Percentiles rank a stretch among this genome's conserved stretches.
These are phyloP conservation scores for Geopyxis carbonaria DNA, from an alignment of 495 filamentous ascomycete genomes.

Conservation along the genomic window DNA sequence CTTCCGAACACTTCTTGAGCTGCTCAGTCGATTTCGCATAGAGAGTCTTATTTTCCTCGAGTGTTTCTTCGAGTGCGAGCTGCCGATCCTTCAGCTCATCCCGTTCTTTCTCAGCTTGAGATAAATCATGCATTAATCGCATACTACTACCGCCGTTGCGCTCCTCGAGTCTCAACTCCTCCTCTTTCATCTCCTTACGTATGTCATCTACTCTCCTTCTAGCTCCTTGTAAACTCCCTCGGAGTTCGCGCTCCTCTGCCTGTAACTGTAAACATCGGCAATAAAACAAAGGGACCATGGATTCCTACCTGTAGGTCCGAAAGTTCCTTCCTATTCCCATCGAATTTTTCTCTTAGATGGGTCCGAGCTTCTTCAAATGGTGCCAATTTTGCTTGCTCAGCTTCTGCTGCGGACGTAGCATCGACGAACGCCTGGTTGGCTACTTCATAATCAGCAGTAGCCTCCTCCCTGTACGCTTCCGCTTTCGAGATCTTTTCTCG, in stretches of 20 bases:
- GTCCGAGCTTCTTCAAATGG: slow-evolving; percentile 30
- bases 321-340: slow-evolving; percentile 30
- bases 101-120: too few species aligned
- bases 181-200: slow-evolving; percentile 28
- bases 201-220: slow-evolving; percentile 29
- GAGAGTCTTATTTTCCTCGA: too few species aligned
- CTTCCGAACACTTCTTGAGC: too few species aligned
- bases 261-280: slow-evolving; percentile 17
- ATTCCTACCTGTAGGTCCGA: slow-evolving; percentile 32
- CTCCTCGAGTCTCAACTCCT: slow-evolving; percentile 35
- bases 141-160: slow-evolving; percentile 37
- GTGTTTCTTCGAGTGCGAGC: too few species aligned
- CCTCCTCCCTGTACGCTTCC: slow-evolving; percentile 23
- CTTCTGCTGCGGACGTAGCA: slow-evolving; percentile 8
- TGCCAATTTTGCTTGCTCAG: slow-evolving; percentile 10
- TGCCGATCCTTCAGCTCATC: too few species aligned
- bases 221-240: slow-evolving; percentile 31
- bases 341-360: slow-evolving; percentile 28
- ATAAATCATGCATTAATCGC: slow-evolving; percentile 33
- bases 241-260: slow-evolving; percentile 37
- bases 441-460: slow-evolving; percentile 15
- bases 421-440: slow-evolving; percentile 17
- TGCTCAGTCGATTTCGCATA: slow-evolving; percentile 26
- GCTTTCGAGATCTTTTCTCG: slow-evolving; percentile 24
- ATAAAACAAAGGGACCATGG: slow-evolving; percentile 3